Evolutionary conservation across 192 early-diverging fungal genomes (phyloP).

Genomic region (Hyaloraphidium curvatum): DNA sequence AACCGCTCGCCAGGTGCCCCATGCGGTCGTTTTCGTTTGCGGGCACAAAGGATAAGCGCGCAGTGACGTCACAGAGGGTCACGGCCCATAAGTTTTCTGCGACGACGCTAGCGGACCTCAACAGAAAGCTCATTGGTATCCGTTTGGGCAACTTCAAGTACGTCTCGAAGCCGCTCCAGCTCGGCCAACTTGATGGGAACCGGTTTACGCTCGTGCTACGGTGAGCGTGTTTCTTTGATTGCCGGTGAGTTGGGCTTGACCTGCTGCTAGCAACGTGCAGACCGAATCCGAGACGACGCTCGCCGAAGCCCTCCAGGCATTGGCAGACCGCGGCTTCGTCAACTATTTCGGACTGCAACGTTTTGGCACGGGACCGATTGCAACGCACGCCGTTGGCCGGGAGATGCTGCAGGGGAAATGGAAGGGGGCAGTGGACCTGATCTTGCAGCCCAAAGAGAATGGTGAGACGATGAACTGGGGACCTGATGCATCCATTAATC

Average conservation of each 20-base stretch:
- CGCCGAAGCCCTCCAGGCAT: slow-evolving; percentile 34
- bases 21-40: slow-evolving; percentile 68
- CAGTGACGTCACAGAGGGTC: slow-evolving; percentile 67
- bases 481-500: background rate
- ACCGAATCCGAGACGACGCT: slow-evolving; percentile 25
- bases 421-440: slow-evolving; percentile 49
- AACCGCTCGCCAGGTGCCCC: no score
- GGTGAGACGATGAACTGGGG: slow-evolving; percentile 15
- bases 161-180: slow-evolving; percentile 32
- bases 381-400: slow-evolving; percentile 64
- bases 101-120: slow-evolving; percentile 30
- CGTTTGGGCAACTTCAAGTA: slow-evolving; percentile 59
- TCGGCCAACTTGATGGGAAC: slow-evolving; percentile 81
- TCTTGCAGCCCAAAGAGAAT: slow-evolving; percentile 62
- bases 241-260: no score
- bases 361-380: slow-evolving; percentile 69
- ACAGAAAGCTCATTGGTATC: slow-evolving; percentile 28
- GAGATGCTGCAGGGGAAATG: slow-evolving; percentile 53
- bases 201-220: slow-evolving; percentile 70
- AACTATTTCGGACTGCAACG: slow-evolving; percentile 99
- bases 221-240: no score
- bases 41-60: slow-evolving; percentile 89
- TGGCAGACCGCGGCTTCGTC: slow-evolving; percentile 64
- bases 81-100: slow-evolving; percentile 41
- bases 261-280: no score